Conservation (phyloP, 2,329 filamentous ascomycete species). For the Curvularia sp. region DNA sequence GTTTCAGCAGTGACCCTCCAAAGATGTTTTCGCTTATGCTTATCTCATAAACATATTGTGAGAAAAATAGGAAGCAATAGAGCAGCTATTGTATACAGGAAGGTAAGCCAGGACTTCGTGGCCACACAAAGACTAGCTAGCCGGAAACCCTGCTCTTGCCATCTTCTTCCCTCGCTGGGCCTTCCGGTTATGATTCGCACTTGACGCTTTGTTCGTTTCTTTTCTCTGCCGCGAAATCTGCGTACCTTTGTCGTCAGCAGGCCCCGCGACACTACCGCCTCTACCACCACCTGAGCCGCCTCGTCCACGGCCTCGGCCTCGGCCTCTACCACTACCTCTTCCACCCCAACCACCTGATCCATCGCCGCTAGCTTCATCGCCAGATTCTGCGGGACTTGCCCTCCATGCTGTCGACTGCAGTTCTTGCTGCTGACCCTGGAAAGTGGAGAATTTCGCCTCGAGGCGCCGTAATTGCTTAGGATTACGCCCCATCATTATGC, state of each 20-base stretch:
- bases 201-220: constrained; percentile 80
- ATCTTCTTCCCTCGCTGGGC: constrained; percentile 71
- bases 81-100: neutral
- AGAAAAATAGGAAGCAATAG: neutral
- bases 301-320: constrained; percentile 45
- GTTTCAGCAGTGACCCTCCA: too few species aligned
- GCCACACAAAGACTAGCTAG: constrained; percentile 29
- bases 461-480: constrained; percentile 71
- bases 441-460: constrained; percentile 72
- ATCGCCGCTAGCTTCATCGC: constrained; percentile 57
- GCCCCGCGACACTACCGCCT: constrained; percentile 66
- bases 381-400: constrained; percentile 60
- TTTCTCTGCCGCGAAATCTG: constrained; percentile 75
- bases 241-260: constrained; percentile 73
- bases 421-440: constrained; percentile 69
- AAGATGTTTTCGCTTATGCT: too few species aligned
- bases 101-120: neutral
- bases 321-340: constrained; percentile 49
- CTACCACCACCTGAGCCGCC: constrained; percentile 43
- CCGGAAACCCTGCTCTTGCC: constrained; percentile 62
- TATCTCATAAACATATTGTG: too few species aligned
- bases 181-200: constrained; percentile 85
- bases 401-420: constrained; percentile 69
- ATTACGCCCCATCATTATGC: constrained; percentile 79
- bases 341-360: constrained; percentile 58